phyloP scores from a whole-genome alignment of 208 protist genomes.

The Trichomonas tenax region DNA sequence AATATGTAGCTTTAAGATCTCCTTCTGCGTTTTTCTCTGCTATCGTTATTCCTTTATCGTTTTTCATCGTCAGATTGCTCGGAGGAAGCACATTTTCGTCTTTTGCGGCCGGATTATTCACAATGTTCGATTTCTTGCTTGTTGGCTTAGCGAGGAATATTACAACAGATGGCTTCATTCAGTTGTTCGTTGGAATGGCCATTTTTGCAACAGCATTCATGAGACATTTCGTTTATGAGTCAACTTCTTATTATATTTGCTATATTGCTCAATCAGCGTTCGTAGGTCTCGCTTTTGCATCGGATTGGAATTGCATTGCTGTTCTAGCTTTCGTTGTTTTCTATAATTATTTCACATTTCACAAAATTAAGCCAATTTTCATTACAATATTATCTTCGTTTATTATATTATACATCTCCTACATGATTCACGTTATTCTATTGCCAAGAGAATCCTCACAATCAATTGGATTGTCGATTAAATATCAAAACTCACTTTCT shows the following conservation, averaged over 20 bases:
- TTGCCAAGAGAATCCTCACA: not conserved
- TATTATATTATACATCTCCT: not conserved
- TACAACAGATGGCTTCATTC: constrained; percentile 11
- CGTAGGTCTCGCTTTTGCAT: not conserved
- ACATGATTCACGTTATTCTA: not conserved
- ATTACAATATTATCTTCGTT: not conserved
- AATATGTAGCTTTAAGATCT: not conserved
- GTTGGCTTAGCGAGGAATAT: not conserved
- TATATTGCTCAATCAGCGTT: not conserved
- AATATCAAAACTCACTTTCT: not conserved
- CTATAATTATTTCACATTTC: not conserved
- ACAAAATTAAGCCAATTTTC: not conserved
- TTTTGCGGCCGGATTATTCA: not conserved
- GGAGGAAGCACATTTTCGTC: not conserved
- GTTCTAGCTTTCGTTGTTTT: not conserved
- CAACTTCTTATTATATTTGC: not conserved
- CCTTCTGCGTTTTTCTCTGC: not conserved
- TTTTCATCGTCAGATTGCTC: not conserved
- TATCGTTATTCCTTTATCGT: not conserved
- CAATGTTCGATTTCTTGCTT: not conserved
- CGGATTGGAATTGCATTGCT: not conserved
- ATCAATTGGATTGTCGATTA: not conserved
- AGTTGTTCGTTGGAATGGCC: not conserved
- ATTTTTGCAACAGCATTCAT: not conserved
- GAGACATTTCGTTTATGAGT: not conserved